Evolutionary conservation across 805 yeast species (phyloP).

Genomic region (Zygosaccharomyces gambellarensis): DNA sequence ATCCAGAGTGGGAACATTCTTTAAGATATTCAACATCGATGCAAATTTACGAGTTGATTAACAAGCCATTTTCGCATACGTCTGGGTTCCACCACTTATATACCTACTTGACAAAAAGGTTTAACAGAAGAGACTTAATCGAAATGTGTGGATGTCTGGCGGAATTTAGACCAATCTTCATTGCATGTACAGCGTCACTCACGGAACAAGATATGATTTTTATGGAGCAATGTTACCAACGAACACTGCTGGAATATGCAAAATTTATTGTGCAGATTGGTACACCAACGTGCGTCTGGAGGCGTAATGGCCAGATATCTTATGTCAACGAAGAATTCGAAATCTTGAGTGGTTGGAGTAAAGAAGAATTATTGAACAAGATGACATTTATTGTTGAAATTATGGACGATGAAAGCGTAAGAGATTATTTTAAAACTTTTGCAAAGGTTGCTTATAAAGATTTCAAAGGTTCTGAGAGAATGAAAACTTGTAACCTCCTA

Average conservation of each 20-base stretch:
- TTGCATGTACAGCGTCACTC: slow-evolving; percentile 83
- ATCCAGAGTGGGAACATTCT: slow-evolving; percentile 33
- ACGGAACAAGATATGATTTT: slow-evolving; percentile 89
- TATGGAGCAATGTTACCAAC: slow-evolving; percentile 93
- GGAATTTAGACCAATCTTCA: slow-evolving; percentile 84
- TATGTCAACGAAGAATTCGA: slow-evolving; percentile 94
- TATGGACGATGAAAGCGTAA: slow-evolving; percentile 80
- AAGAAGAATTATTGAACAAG: slow-evolving; percentile 59
- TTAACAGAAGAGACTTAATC: slow-evolving; percentile 63
- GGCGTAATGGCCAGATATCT: slow-evolving; percentile 92
- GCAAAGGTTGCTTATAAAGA: slow-evolving; percentile 86
- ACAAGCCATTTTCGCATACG: slow-evolving; percentile 78
- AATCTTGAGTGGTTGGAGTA: slow-evolving; percentile 84
- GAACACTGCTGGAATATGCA: slow-evolving; percentile 85
- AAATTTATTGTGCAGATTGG: slow-evolving; percentile 80
- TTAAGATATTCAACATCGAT: slow-evolving; percentile 56
- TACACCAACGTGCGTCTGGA: slow-evolving; percentile 93
- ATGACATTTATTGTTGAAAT: slow-evolving; percentile 72
- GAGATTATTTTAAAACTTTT: slow-evolving; percentile 83
- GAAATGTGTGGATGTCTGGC: slow-evolving; percentile 86
- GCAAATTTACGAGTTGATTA: slow-evolving; percentile 73
- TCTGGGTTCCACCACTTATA: slow-evolving; percentile 84
- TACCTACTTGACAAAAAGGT: slow-evolving; percentile 65
- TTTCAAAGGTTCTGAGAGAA: slow-evolving; percentile 80
- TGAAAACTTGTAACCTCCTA: slow-evolving; percentile 76